Conservation (phyloP, 176 grass and related monocot genomes). For the Alloteropsis semialata region DNA sequence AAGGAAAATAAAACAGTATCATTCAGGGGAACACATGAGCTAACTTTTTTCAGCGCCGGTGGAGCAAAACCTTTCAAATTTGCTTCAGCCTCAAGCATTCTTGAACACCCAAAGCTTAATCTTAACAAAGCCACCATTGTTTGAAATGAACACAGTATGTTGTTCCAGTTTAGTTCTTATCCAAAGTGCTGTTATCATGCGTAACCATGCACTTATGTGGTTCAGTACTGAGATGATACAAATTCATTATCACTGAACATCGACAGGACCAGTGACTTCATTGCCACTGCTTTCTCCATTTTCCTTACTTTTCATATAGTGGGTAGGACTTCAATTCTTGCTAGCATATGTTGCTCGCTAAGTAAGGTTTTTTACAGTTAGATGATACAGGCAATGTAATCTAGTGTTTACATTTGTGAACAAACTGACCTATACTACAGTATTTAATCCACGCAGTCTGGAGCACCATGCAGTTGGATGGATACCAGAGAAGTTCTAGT, state of each 20-base stretch:
- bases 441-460: conserved; percentile 66
- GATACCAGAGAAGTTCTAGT: conserved; percentile 93
- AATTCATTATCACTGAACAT: conserved; percentile 5
- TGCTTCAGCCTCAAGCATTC: background rate
- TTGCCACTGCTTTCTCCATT: background rate
- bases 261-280: conserved; percentile 12
- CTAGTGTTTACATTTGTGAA: conserved; percentile 12
- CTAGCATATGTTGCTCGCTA: background rate
- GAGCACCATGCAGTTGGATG: conserved; percentile 88
- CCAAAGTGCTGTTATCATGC: background rate
- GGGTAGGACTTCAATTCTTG: background rate
- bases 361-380: background rate
- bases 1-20: background rate
- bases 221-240: conserved; percentile 7
- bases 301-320: background rate
- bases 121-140: background rate
- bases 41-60: background rate
- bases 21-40: background rate
- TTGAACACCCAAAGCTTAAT: background rate
- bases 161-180: conserved; percentile 12
- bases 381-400: background rate
- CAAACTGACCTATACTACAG: conserved; percentile 38
- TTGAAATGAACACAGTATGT: background rate
- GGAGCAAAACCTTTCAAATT: background rate
- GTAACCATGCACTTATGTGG: conserved; percentile 15